Base-by-base conservation (phyloP, 352 stramenopile genomes). In the Pythium insidiosum region DNA sequence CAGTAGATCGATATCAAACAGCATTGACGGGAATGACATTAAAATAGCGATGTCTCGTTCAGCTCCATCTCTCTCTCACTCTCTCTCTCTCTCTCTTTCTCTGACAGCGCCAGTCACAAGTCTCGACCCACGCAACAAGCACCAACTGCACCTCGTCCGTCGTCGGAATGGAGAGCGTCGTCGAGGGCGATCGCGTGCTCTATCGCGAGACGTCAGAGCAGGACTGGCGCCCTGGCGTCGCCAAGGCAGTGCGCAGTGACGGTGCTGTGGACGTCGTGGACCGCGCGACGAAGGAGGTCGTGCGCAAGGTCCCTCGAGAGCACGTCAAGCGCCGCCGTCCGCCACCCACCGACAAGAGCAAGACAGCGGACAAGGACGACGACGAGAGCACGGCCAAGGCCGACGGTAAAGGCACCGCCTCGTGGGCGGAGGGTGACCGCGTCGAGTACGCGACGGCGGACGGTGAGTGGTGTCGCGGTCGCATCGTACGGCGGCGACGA, bases 401-500 rank as follows among this genome's bases (percentile, higher is more conserved):
- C 12, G 42, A 55, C 25, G 51, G 47, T 4, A 43, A 57, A 5
- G 12, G 37, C 3, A 12, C 44, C 6, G 33, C 73, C 5, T 43
- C 49, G 45, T 61, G 59, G 5, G 37, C 58, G 12, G 42, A 54
- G 24, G 45, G 31, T 5, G 53, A 61, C 26, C 42, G 38, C 20
- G 61, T 84, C 15, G 63, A 84, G 37, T 68, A 68, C 41, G 61
- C 70, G 40, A 61, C 53, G 31, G 47, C 64, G 21, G 54, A 60
- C 2, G 68, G 56, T 4, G 30, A 53, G 15, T 84, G 68, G 71
- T 38, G 33, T 5, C 30, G 45, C 4, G 71, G 63, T 31, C 58
- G 40, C 3, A 54, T 84, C 2, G 41, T 29, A 6, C 66, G 56
- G 43, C 44, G 55, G 11, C 66, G 61, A 3, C 70, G 57, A 11